Evolutionary conservation across 2,329 filamentous ascomycete species (phyloP).

Genomic region (Epichloe aotearoae): DNA sequence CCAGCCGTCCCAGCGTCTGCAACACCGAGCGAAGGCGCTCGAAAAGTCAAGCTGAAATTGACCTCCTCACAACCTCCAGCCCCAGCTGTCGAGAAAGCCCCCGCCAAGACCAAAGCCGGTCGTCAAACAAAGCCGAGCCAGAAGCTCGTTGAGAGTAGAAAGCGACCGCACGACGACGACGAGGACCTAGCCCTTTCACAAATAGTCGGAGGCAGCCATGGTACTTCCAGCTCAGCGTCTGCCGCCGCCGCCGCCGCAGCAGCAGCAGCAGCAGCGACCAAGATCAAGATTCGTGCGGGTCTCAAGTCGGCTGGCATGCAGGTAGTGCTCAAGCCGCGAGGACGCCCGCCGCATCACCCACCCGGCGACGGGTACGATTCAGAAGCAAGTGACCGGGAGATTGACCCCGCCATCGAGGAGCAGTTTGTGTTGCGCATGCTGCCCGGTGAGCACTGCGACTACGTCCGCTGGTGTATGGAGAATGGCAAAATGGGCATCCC

Average conservation of each 20-base stretch:
- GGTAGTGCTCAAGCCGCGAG: slow-evolving; percentile 46
- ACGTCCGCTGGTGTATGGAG: slow-evolving; percentile 61
- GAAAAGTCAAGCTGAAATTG: slow-evolving; percentile 30
- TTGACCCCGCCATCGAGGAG: slow-evolving; percentile 78
- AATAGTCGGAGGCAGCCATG: slow-evolving; percentile 3
- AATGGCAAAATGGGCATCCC: slow-evolving; percentile 64
- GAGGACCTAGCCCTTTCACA: slow-evolving; percentile 28
- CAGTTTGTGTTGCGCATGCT: slow-evolving; percentile 82
- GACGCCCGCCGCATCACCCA: slow-evolving; percentile 54
- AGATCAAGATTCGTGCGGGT: slow-evolving; percentile 38
- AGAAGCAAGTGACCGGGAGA: slow-evolving; percentile 80
- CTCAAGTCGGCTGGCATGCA: slow-evolving; percentile 24
- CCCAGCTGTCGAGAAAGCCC: slow-evolving; percentile 14
- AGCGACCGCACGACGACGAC: slow-evolving; percentile 41
- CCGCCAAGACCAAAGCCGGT: slow-evolving; percentile 44
- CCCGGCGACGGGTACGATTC: slow-evolving; percentile 91
- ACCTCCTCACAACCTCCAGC: slow-evolving; percentile 25
- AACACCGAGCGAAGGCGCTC: slow-evolving; percentile 20
- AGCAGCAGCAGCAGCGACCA: slow-evolving; percentile 27
- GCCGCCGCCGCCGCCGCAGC: not conserved
- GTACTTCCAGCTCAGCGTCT: not conserved
- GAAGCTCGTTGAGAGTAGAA: slow-evolving; percentile 45
- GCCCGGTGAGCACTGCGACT: slow-evolving; percentile 75
- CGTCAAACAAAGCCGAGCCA: slow-evolving; percentile 45
- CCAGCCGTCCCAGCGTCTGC: slow-evolving; percentile 5